Conservation (phyloP, 2,329 filamentous ascomycete genomes). For the Fusarium robinianum region DNA sequence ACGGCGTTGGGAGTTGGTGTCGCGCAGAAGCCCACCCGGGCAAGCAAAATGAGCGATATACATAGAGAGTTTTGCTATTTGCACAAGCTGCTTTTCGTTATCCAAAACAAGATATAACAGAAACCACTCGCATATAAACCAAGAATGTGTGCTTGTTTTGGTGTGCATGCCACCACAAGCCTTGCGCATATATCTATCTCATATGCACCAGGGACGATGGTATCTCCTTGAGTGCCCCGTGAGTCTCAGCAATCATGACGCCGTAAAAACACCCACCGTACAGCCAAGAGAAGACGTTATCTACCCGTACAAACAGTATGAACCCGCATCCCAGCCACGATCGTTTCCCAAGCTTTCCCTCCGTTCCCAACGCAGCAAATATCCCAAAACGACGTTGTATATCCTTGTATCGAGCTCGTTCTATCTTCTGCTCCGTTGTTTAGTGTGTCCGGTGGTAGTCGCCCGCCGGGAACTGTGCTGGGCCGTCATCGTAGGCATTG, state of each 20-base stretch:
- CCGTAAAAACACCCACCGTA: slow-evolving; percentile 22
- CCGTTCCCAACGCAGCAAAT: slow-evolving; percentile 22
- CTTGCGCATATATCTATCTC: slow-evolving; percentile 20
- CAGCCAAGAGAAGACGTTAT: slow-evolving; percentile 32
- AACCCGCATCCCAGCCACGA: slow-evolving; percentile 24
- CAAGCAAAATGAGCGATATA: slow-evolving; percentile 21
- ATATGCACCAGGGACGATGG: slow-evolving; percentile 20
- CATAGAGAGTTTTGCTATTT: slow-evolving; percentile 18
- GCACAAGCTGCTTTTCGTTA: slow-evolving; percentile 18
- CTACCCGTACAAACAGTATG: slow-evolving; percentile 25
- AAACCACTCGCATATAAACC: slow-evolving; percentile 3
- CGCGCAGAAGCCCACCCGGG: slow-evolving; percentile 26
- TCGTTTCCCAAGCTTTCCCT: slow-evolving; percentile 23
- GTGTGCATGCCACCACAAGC: slow-evolving; percentile 11
- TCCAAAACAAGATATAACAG: slow-evolving; percentile 19
- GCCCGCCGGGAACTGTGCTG: slow-evolving; percentile 59
- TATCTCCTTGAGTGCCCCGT: slow-evolving; percentile 20
- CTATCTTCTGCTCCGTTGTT: slow-evolving; percentile 33
- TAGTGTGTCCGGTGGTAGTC: slow-evolving; percentile 59
- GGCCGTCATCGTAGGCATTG: slow-evolving; percentile 41
- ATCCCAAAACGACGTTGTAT: slow-evolving; percentile 29
- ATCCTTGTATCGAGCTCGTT: slow-evolving; percentile 23
- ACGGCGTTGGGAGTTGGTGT: slow-evolving; percentile 28
- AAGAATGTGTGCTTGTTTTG: slow-evolving; percentile 13
- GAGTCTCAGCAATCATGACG: slow-evolving; percentile 14